Evolutionary conservation across 75 land plant genomes (phyloP), one percentile per base, ranked within the genome.

Genomic region (Picea glauca): DNA sequence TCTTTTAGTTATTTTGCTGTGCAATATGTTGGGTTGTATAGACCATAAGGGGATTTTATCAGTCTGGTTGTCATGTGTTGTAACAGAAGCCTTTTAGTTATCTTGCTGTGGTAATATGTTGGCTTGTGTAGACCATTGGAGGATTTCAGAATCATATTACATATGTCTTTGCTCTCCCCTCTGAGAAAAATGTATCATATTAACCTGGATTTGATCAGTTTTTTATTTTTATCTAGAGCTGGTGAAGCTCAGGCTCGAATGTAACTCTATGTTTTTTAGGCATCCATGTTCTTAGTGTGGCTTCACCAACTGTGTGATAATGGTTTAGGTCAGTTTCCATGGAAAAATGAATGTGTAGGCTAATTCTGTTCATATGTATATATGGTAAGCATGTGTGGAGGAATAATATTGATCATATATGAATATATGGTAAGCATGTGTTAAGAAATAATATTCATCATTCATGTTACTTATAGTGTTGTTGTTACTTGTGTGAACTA

Each of bases 171-270:
- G 72, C 5, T 67, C 43, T 14, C 35, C 43, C 1, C 43, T 31
- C 43, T 32, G 17, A 12, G 32, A 38, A 6, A 17, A 43, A 70
- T 43, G 26, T 11, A 70, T 70, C 12, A n/a, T 70, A 20, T 40
- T n/a, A 43, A 35, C 74, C 74, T 18, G n/a, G 46, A 70, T 70
- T 43, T 70, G 74, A 40, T 40, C 74, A 70, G 50, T 20, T 50
- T 1, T 50, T 50, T 50, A 50, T 50, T 50, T 46, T 50, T 50
- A 9, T 50, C 56, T 50, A 9, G 56, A 50, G 56, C 56, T 11
- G 56, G 56, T 50, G 43, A 40, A 40, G 43, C 5, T 40, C 43
- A 4, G 43, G 43, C 43, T 40, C 5, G 5, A 40, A 40, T 40
- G 43, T 40, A 40, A 40, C 43, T 40, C 0, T 40, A 40, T 40